These are phyloP conservation scores for Pseudodiploospora longispora DNA, from an alignment of 2,329 filamentous ascomycete genomes.

Conservation along the genomic window DNA sequence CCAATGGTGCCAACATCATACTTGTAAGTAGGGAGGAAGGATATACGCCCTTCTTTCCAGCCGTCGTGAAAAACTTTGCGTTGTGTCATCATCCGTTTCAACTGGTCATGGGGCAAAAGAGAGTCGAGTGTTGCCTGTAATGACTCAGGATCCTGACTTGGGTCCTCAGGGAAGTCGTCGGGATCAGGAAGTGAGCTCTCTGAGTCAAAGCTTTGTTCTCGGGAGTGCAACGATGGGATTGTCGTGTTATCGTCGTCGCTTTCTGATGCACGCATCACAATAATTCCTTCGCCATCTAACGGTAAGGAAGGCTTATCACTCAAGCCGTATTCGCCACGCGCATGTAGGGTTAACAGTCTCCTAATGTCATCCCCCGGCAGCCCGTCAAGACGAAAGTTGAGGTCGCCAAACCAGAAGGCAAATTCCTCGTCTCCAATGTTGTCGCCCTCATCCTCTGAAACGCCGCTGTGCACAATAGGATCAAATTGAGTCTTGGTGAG, in stretches of 20 bases:
- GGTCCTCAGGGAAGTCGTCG: constrained; percentile 60
- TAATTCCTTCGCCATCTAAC: constrained; percentile 41
- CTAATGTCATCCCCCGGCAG: constrained; percentile 87
- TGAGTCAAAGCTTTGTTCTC: constrained; percentile 31
- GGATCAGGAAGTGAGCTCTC: constrained; percentile 45
- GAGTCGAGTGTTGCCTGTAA: constrained; percentile 84
- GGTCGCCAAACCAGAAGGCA: constrained; percentile 90
- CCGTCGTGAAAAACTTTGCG: constrained; percentile 83
- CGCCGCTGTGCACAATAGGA: constrained; percentile 58
- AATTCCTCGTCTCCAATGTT: constrained; percentile 86
- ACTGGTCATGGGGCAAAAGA: constrained; percentile 81
- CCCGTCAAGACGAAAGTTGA: constrained; percentile 87
- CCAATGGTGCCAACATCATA: constrained; percentile 93
- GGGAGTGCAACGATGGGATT: constrained; percentile 24
- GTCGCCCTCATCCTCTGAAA: constrained; percentile 56
- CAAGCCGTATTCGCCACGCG: constrained; percentile 65
- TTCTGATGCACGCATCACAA: constrained; percentile 37
- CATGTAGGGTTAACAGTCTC: constrained; percentile 73
- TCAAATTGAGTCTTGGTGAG: constrained; percentile 68
- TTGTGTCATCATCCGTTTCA: constrained; percentile 62
- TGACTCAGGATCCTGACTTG: constrained; percentile 71
- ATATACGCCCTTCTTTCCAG: constrained; percentile 82
- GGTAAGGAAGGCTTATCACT: constrained; percentile 26
- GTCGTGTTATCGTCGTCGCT: constrained; percentile 38
- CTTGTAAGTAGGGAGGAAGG: constrained; percentile 92